Conservation (phyloP, 805 yeast species). For the Hanseniaspora meyeri region DNA sequence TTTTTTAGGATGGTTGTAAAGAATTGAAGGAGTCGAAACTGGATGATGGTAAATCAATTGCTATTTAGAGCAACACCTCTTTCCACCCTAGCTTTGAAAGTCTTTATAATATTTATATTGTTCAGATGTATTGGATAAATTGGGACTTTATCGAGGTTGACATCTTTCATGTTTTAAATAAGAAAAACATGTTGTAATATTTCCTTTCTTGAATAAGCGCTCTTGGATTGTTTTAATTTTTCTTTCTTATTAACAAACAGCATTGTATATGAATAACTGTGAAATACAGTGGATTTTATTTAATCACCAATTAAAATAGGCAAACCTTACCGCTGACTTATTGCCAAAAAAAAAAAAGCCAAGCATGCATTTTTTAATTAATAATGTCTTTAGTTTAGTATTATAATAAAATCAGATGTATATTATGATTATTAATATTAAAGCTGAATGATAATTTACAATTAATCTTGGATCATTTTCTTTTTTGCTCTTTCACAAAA, state of each 20-base stretch:
- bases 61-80: slow-evolving; percentile 18
- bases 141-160: slow-evolving; percentile 13
- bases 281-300: too few species aligned
- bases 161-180: not conserved
- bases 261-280: not conserved
- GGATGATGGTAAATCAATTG: slow-evolving; percentile 26
- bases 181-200: too few species aligned
- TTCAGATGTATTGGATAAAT: slow-evolving; percentile 20
- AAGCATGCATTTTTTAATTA: too few species aligned
- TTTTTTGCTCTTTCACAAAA: too few species aligned
- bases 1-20: slow-evolving; percentile 1
- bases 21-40: slow-evolving; percentile 23
- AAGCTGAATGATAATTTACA: not conserved
- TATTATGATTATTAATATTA: not conserved
- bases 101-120: slow-evolving; percentile 12
- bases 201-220: not conserved
- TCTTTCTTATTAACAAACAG: not conserved
- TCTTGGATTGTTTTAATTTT: not conserved
- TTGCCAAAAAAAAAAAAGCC: too few species aligned
- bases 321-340: too few species aligned
- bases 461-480: too few species aligned
- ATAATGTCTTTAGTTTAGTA: not conserved
- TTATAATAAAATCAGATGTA: too few species aligned
- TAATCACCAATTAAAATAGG: too few species aligned
- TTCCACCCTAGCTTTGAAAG: slow-evolving; percentile 29